Base-by-base conservation (phyloP, 2,329 filamentous ascomycete species). In the Penicillium frequentans region DNA sequence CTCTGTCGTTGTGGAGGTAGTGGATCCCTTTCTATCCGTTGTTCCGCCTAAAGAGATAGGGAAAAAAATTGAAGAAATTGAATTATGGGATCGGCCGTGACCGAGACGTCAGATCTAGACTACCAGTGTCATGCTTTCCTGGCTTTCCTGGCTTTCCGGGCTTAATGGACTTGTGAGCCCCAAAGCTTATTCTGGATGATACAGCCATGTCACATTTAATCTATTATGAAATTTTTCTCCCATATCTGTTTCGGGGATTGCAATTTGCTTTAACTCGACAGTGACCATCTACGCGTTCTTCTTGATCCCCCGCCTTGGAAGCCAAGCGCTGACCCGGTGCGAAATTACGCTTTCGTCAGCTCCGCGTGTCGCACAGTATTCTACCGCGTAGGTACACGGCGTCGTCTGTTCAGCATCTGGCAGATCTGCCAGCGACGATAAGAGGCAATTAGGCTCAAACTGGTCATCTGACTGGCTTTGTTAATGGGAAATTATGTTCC, bases 381-480 rank as follows among this genome's bases (percentile, higher is more conserved):
- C 19, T 42, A 42, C 35, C 35, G n/a, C 35, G 35, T 19, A 39
- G 35, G n/a, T 21, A 16, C 9, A 44, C 24, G 13, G 11, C 9
- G 24, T 19, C 6, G 19, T 5, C 8, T 10, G 21, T 39, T 5
- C 14, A 39, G 16, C 5, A 29, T 19, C n/a, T n/a, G 13, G 21
- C 39, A 24, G 21, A 39, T 19, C 16, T 19, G 35, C 23, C 39
- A 31, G 43, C 19, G 19, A 23, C 3, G 21, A 5, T 21, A 7
- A 14, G 31, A 48, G 43, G 29, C 43, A 31, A 37, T 52, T 24
- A 57, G 55, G 35, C 47, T 13, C 5, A 23, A 23, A 23, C 10
- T 26, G 52, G 55, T 64, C 63, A 64, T 27, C 60, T 64, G 63
- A 63, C 54, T 33, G 27, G 44, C 44, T 63, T 58, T 57, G 49